phyloP scores from a whole-genome alignment of 495 filamentous ascomycete genomes.

The Aspergillus coremiiformis region DNA sequence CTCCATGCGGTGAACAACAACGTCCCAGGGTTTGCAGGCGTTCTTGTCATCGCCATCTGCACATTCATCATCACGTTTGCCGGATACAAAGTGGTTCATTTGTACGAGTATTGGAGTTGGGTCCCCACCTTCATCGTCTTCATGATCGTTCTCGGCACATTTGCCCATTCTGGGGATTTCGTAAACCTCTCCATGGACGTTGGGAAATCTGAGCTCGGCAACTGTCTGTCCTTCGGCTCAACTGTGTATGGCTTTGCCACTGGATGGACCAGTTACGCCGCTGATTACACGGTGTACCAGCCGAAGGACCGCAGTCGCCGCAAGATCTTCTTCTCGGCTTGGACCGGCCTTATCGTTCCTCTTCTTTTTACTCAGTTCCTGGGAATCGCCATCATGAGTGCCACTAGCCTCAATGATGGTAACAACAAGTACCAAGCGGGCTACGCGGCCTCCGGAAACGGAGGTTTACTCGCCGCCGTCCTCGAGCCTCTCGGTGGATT shows the following conservation, averaged over 20 bases:
- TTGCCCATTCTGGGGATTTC: slow-evolving; percentile 71
- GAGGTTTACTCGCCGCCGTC: slow-evolving; percentile 63
- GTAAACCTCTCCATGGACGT: slow-evolving; percentile 55
- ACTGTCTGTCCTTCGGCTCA: slow-evolving; percentile 64
- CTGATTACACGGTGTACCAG: slow-evolving; percentile 82
- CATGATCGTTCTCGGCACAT: slow-evolving; percentile 64
- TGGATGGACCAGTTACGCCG: slow-evolving; percentile 72
- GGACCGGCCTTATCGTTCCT: slow-evolving; percentile 60
- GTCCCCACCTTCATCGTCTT: slow-evolving; percentile 73
- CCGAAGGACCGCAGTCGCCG: slow-evolving; percentile 49
- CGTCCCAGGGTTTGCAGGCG: slow-evolving; percentile 68
- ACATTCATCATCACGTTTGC: slow-evolving; percentile 68
- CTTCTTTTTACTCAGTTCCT: slow-evolving; percentile 75
- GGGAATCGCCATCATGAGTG: slow-evolving; percentile 64
- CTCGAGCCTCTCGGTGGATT: slow-evolving; percentile 64
- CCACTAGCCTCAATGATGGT: slow-evolving; percentile 43
- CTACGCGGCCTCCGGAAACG: slow-evolving; percentile 56
- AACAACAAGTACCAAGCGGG: slow-evolving; percentile 51
- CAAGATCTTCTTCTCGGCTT: slow-evolving; percentile 64
- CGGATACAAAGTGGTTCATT: slow-evolving; percentile 76
- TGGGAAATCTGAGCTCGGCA: slow-evolving; percentile 55
- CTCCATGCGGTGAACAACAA: slow-evolving; percentile 65
- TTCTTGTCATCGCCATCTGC: slow-evolving; percentile 65
- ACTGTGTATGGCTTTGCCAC: slow-evolving; percentile 72
- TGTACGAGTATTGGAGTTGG: slow-evolving; percentile 74